Percentiles rank a stretch among this genome's conserved stretches.
Evolutionary conservation across 306 rosid genomes (phyloP).

Genomic region (Potentilla sterilis): DNA sequence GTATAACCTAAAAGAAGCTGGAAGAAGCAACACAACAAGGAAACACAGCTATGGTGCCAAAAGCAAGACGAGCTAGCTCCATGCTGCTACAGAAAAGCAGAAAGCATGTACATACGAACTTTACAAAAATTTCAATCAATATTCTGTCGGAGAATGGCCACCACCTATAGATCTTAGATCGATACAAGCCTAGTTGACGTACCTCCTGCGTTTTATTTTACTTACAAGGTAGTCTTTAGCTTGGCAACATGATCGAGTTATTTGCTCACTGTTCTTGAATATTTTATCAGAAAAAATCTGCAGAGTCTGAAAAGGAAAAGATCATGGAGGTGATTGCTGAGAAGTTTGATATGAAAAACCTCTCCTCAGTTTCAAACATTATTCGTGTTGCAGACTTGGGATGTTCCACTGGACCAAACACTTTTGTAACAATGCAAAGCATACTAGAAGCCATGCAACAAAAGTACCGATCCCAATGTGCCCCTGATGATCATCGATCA

Average conservation of each 20-base stretch:
- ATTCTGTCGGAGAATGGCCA: background rate
- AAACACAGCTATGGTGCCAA: too few relatives aligned
- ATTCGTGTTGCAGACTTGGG: slow-evolving; percentile 47
- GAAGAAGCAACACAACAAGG: too few relatives aligned
- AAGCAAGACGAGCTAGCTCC: too few relatives aligned
- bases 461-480: slow-evolving; percentile 26
- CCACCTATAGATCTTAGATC: background rate
- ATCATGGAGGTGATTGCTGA: slow-evolving; percentile 33
- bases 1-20: too few relatives aligned
- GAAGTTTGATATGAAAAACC: slow-evolving; percentile 34
- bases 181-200: background rate
- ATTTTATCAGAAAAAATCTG: slow-evolving; percentile 25
- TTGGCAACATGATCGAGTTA: background rate
- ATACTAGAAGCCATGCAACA: slow-evolving; percentile 32
- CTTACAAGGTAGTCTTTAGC: too few relatives aligned
- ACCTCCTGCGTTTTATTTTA: background rate
- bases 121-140: background rate
- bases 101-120: too few relatives aligned
- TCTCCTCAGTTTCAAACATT: slow-evolving; percentile 14
- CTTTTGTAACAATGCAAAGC: slow-evolving; percentile 19
- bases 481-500: slow-evolving; percentile 7
- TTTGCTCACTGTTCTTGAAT: background rate
- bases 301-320: slow-evolving; percentile 23
- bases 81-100: too few relatives aligned
- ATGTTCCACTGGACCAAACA: slow-evolving; percentile 51